Conservation (phyloP, 768 basidiomycete genomes). For the Lactarius trivialis region DNA sequence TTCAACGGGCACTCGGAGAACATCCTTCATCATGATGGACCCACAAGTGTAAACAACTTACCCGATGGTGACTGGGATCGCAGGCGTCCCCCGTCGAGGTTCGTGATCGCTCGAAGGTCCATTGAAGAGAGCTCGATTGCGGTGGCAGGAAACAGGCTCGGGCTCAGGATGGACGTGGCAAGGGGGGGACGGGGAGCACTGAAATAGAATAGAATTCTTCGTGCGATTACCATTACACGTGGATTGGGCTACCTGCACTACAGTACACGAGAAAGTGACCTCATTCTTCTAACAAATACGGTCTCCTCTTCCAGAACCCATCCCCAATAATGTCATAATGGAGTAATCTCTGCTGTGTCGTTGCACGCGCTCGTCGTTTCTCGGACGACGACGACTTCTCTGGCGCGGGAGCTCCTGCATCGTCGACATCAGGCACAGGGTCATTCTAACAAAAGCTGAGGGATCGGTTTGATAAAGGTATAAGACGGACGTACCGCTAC, state of each 20-base stretch:
- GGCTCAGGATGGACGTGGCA: constrained; percentile 3
- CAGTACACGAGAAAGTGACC: background rate
- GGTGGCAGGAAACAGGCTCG: background rate
- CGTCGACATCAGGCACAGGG: background rate
- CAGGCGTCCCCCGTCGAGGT: constrained; percentile 15
- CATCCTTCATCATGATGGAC: constrained; percentile 11
- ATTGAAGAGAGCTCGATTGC: background rate
- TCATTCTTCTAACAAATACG: constrained; percentile 44
- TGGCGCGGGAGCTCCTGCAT: background rate
- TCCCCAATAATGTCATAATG: constrained; percentile 84
- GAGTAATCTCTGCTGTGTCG: constrained; percentile 35
- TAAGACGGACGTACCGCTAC: background rate
- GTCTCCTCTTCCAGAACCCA: constrained; percentile 67
- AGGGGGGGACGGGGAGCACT: background rate
- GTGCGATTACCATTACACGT: background rate
- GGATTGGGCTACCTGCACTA: background rate
- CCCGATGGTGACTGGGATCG: constrained; percentile 3
- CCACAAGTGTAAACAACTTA: constrained; percentile 23
- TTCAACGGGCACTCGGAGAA: background rate
- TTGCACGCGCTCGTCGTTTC: background rate
- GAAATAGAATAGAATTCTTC: background rate
- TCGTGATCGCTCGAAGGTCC: constrained; percentile 19
- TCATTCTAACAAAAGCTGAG: background rate
- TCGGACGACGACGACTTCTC: background rate
- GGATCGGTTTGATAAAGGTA: background rate